Base-by-base conservation (phyloP, 495 filamentous ascomycete genomes). In the Tuber indicum region DNA sequence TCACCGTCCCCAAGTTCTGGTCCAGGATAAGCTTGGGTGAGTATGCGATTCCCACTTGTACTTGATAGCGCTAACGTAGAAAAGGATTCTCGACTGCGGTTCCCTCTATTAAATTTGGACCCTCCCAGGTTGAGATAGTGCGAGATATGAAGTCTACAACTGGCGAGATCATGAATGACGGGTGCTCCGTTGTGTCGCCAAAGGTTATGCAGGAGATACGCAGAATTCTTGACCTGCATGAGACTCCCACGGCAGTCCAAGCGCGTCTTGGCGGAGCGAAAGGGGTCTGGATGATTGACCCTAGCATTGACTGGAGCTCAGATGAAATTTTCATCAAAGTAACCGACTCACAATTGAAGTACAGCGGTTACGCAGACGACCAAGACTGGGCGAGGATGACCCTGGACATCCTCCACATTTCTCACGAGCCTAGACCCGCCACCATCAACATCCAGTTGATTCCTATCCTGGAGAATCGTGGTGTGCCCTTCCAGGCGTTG, bases 261-360 rank as follows among this genome's bases (percentile, higher is more conserved):
- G 95, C 87, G 17, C 87, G 95, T 62, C 90, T 98, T 77, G 92
- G 91, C 3, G 90, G 92, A 9, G 92, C 93, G 1, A 98, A 98
- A 84, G 96, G 96, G 3, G 85, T 98, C 62, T 98, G 95, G 94
- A 89, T 94, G 84, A 87, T 95, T 10, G 86, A 88, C 76, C 82
- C 83, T 5, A 78, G 74, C 12, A 81, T 84, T 46, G 82, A 86
- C 0, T 85, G 73, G 58, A 42, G 72, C 32, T 79, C 77, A 0
- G 73, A 82, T 19, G 82, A 77, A 10, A 52, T 87, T 14, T 97
- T 92, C 91, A 93, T 98, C 74, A 89, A 93, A 75, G 90, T 96
- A 10, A 91, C 88, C 4, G 87, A 90, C 8, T 95, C 92, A 0
- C 95, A 98, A 77, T 81, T 90, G 10, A 98, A 98, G 77, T 94